These are phyloP conservation scores for Suillus subalutaceus DNA, from an alignment of 768 basidiomycete genomes.

Conservation along the genomic window DNA sequence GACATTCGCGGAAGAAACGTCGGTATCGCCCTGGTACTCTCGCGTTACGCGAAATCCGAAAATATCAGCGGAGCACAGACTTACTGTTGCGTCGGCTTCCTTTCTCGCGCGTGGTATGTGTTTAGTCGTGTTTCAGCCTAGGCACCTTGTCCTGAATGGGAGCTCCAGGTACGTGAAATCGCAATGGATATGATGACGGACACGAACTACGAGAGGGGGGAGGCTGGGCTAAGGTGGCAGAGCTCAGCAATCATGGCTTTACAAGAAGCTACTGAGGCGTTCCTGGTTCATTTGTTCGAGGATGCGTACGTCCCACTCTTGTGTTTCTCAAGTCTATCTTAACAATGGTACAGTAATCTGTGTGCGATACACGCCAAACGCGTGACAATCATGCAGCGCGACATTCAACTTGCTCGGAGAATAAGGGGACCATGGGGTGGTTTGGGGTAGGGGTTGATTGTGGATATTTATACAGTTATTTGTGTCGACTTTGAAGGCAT, in stretches of 20 bases:
- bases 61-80: conserved; percentile 93
- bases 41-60: conserved; percentile 89
- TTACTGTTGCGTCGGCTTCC: conserved; percentile 85
- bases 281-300: conserved; percentile 94
- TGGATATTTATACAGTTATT: neutral
- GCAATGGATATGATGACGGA: conserved; percentile 88
- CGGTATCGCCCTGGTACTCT: conserved; percentile 91
- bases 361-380: conserved; percentile 98
- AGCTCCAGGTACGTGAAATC: conserved; percentile 89
- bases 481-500: neutral
- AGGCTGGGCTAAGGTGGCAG: conserved; percentile 85
- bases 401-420: conserved; percentile 94
- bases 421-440: conserved; percentile 92
- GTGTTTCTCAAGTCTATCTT: conserved; percentile 12
- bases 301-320: conserved; percentile 78
- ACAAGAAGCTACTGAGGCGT: conserved; percentile 97
- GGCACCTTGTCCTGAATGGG: conserved; percentile 7
- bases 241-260: conserved; percentile 90
- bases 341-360: conserved; percentile 63
- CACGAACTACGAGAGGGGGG: conserved; percentile 58
- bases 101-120: conserved; percentile 86
- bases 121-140: neutral
- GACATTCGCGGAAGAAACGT: conserved; percentile 44
- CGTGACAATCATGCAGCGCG: conserved; percentile 96
- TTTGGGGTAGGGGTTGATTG: conserved; percentile 45